These are phyloP conservation scores for Nicotiana tomentosiformis DNA, from an alignment of 257 asterid genomes.

Conservation along the genomic window DNA sequence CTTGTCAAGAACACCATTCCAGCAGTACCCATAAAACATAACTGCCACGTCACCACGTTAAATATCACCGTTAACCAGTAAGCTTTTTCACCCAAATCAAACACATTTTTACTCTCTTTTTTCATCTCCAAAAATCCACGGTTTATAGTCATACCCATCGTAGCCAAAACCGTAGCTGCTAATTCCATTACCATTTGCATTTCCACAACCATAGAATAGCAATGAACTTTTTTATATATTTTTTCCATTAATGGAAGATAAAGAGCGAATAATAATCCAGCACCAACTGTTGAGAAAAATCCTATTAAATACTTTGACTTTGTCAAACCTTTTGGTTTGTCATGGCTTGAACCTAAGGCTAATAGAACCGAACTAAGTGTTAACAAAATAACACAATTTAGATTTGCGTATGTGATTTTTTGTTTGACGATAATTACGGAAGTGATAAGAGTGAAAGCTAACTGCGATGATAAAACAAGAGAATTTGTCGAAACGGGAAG, in stretches of 20 bases:
- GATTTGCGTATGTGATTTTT: conserved; percentile 28
- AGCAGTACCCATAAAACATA: conserved; percentile 72
- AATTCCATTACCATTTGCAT: conserved; percentile 63
- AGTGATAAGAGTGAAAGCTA: conserved; percentile 49
- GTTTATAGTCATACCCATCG: conserved; percentile 32
- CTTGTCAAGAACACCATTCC: conserved; percentile 74
- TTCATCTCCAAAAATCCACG: conserved; percentile 39
- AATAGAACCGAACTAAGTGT: conserved; percentile 49
- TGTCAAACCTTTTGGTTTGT: conserved; percentile 31
- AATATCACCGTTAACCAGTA: conserved; percentile 43
- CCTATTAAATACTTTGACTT: conserved; percentile 36
- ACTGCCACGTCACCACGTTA: conserved; percentile 47
- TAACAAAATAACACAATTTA: conserved; percentile 58
- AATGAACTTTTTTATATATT: conserved; percentile 36
- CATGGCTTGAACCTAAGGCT: conserved; percentile 38
- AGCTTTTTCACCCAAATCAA: conserved; percentile 41
- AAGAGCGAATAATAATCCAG: conserved; percentile 50
- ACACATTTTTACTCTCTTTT: conserved; percentile 29
- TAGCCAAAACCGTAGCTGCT: conserved; percentile 53
- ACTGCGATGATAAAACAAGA: conserved; percentile 47
- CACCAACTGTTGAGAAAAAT: conserved; percentile 43
- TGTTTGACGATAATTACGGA: conserved; percentile 53
- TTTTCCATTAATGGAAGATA: conserved; percentile 65
- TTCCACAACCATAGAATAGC: conserved; percentile 75
- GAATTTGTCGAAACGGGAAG: conserved; percentile 59